These are phyloP conservation scores for Acanthamoeba triangularis DNA, from an alignment of 208 protist species.

Conservation along the genomic window DNA sequence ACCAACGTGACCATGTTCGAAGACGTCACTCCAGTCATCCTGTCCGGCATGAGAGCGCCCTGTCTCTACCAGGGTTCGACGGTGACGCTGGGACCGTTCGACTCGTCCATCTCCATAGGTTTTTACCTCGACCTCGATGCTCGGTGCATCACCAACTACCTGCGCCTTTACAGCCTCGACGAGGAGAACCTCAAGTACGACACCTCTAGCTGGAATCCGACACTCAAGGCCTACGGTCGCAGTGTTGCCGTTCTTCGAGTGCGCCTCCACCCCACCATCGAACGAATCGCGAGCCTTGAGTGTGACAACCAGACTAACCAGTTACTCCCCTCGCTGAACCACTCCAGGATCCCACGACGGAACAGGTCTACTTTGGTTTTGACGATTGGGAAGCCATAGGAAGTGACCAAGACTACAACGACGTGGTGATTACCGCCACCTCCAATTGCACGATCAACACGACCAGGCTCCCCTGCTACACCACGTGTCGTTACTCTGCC, in stretches of 20 bases:
- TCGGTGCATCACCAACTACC: neutral
- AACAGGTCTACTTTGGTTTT: neutral
- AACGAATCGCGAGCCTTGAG: neutral
- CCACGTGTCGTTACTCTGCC: neutral
- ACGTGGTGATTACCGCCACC: neutral
- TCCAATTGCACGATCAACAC: neutral
- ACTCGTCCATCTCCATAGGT: neutral
- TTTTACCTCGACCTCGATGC: neutral
- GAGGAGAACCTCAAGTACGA: slow-evolving; percentile 30
- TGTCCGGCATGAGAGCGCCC: neutral
- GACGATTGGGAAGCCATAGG: neutral
- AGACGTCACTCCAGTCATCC: neutral
- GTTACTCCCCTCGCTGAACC: too few relatives aligned
- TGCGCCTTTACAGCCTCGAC: neutral
- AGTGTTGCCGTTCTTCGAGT: neutral
- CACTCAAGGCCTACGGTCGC: neutral
- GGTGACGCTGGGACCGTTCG: neutral
- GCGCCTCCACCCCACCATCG: neutral
- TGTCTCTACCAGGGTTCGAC: neutral
- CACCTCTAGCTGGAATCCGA: neutral
- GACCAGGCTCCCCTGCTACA: neutral
- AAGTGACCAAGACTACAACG: neutral
- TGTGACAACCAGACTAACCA: too few relatives aligned
- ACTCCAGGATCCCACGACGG: neutral
- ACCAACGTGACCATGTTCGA: neutral